These are phyloP conservation scores for Penicillium fuscoglaucum DNA, from an alignment of 2,329 filamentous ascomycete species.

Conservation along the genomic window DNA sequence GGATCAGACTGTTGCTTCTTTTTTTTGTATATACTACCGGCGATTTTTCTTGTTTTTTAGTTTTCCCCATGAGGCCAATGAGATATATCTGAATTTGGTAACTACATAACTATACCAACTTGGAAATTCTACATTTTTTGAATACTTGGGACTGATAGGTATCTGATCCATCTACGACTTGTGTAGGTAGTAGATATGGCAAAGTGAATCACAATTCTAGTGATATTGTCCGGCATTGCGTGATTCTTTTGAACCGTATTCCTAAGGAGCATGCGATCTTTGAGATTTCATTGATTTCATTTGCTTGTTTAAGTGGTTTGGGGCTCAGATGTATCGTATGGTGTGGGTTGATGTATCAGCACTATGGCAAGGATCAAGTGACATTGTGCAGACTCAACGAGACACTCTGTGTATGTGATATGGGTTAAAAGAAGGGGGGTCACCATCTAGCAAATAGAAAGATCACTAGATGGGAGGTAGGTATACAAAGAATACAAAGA, in stretches of 20 bases:
- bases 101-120: background rate
- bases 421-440: background rate
- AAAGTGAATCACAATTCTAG: background rate
- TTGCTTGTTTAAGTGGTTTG: background rate
- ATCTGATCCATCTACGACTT: background rate
- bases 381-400: background rate
- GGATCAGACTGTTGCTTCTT: slow-evolving; percentile 20
- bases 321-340: background rate
- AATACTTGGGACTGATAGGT: background rate
- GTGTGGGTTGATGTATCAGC: background rate
- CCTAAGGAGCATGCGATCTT: background rate
- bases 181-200: no score
- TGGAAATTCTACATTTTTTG: background rate
- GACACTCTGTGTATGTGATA: background rate
- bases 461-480: background rate
- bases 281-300: background rate
- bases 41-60: slow-evolving; percentile 7
- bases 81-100: background rate
- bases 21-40: slow-evolving; percentile 27
- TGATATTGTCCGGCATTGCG: background rate
- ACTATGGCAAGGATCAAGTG: background rate
- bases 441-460: background rate
- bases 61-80: slow-evolving; percentile 4
- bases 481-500: no score
- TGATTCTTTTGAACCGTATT: background rate